Evolutionary conservation across 176 grass and related monocot species (phyloP), one percentile per base, ranked within the genome.

Genomic region (Eragrostis curvula): DNA sequence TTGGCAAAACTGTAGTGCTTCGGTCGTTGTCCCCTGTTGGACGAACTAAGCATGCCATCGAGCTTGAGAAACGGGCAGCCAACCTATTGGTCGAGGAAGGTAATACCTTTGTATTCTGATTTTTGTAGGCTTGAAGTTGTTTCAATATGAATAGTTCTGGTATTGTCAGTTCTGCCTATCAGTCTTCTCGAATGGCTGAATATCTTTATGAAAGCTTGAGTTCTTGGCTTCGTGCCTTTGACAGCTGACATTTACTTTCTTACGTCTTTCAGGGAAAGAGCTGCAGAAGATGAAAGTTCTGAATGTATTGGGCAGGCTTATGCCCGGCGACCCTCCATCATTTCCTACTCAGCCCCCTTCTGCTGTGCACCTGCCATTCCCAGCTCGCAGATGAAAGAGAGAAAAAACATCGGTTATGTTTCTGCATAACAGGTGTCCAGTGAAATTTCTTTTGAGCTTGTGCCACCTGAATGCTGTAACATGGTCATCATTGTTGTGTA

Each of bases 11-110:
- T 85, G 57, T 74, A 98, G 93, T 85, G 85, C 91, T 98, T 71
- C 77, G 85, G 57, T 96, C 93, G 40, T 85, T 96, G 66, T 93
- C 96, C 78, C 70, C 96, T 17, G 73, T 62, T 65, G 93, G 85
- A 47, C 81, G 89, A 89, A 98, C 85, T 77, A 93, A 84, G 85
- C 91, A 93, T 85, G 91, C 96, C 15, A 68, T 96, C 70, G 93
- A 96, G 43, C 73, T 98, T 80, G 93, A 98, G 96, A 96, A 92
- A 74, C 84, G 93, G 61, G 91, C 96, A 68, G 92, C 95, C 79
- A 88, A 85, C 80, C 90, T 98, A 47, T 91, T 98, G 74, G 50
- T 98, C 0, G 90, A 98, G 79, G 96, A 98, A 98, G 96, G 92
- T 98, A 88, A 64, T 78, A 81, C 24, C 23, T 2, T 36, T 71